A percentile compares a stretch with the other conserved stretches of the same genome.
These are phyloP conservation scores for Boletus subcaerulescens DNA, from an alignment of 768 basidiomycete genomes.

Conservation along the genomic window DNA sequence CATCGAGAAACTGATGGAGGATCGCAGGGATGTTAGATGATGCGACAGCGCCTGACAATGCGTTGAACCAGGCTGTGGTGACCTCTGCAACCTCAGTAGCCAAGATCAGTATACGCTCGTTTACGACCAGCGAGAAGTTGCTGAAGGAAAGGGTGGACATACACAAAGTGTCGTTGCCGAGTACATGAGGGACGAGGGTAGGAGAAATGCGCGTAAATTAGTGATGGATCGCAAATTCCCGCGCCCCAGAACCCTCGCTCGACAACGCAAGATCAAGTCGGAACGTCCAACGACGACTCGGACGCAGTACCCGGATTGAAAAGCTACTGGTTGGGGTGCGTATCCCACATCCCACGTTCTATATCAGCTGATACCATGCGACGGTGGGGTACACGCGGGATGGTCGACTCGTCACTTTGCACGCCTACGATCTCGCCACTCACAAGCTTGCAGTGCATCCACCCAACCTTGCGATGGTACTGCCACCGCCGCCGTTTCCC, in stretches of 20 bases:
- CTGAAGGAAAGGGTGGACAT: conserved; percentile 15
- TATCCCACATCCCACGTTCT: too few species aligned
- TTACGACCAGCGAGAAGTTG: conserved; percentile 30
- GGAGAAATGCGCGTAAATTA: conserved; percentile 47
- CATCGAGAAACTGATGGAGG: conserved; percentile 24
- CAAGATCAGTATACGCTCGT: conserved; percentile 17
- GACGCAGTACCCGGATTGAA: conserved; percentile 30
- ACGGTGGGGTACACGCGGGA: conserved; percentile 38
- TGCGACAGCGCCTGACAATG: conserved; percentile 13
- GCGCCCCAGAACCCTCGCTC: conserved; percentile 11
- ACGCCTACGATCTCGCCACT: conserved; percentile 28
- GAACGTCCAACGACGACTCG: conserved; percentile 28
- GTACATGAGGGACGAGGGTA: too few species aligned
- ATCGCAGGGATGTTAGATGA: conserved; percentile 12
- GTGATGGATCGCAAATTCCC: background rate
- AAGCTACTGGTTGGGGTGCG: too few species aligned
- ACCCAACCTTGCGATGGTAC: conserved; percentile 41
- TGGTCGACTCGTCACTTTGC: conserved; percentile 33
- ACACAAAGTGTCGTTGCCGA: background rate
- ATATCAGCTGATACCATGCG: background rate
- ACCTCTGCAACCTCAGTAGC: conserved; percentile 9
- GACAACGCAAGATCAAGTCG: conserved; percentile 23
- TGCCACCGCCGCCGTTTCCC: conserved; percentile 30
- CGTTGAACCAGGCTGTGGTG: conserved; percentile 25
- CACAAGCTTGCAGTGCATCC: conserved; percentile 34